Percentiles rank a stretch among this genome's conserved stretches.
These are phyloP conservation scores for Verticillium nonalfalfae DNA, from an alignment of 2,329 filamentous ascomycete genomes.

Conservation along the genomic window DNA sequence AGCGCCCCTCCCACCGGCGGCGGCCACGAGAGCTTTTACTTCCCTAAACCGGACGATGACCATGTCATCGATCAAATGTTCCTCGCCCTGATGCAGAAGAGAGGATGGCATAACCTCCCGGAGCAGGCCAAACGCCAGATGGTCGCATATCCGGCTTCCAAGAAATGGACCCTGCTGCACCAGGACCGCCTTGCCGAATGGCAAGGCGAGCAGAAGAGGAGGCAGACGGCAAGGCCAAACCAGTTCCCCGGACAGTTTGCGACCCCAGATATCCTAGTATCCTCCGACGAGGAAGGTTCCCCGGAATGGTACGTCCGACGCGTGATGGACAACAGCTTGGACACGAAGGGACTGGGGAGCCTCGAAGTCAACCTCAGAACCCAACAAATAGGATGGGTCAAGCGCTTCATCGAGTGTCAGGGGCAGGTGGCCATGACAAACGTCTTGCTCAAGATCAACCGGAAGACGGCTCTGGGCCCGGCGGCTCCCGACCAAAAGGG, in stretches of 20 bases:
- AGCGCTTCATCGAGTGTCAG: slow-evolving; percentile 93
- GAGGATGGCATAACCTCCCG: slow-evolving; percentile 94
- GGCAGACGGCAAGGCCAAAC: slow-evolving; percentile 66
- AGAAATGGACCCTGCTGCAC: slow-evolving; percentile 97
- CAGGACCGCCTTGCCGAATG: slow-evolving; percentile 90
- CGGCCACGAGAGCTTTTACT: slow-evolving; percentile 47
- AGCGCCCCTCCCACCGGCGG: slow-evolving; percentile 21
- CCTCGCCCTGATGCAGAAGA: slow-evolving; percentile 89
- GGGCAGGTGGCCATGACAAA: slow-evolving; percentile 95
- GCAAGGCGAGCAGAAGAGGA: slow-evolving; percentile 89
- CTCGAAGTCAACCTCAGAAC: slow-evolving; percentile 91
- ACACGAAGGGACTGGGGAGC: slow-evolving; percentile 84
- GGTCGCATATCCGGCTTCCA: slow-evolving; percentile 86
- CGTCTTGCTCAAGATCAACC: slow-evolving; percentile 87
- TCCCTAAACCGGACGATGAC: slow-evolving; percentile 73
- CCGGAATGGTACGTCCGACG: slow-evolving; percentile 98
- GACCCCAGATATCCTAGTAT: slow-evolving; percentile 62
- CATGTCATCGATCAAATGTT: slow-evolving; percentile 87
- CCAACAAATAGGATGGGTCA: slow-evolving; percentile 97
- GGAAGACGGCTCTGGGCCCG: slow-evolving; percentile 71
- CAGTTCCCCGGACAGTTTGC: slow-evolving; percentile 46
- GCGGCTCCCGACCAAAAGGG: slow-evolving; percentile 52
- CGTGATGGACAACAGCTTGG: slow-evolving; percentile 92
- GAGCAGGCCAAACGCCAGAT: slow-evolving; percentile 94
- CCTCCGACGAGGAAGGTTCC: slow-evolving; percentile 89